Evolutionary conservation across 257 asterid species (phyloP), one percentile per base, ranked within the genome.

Genomic region (Linaria vulgaris): DNA sequence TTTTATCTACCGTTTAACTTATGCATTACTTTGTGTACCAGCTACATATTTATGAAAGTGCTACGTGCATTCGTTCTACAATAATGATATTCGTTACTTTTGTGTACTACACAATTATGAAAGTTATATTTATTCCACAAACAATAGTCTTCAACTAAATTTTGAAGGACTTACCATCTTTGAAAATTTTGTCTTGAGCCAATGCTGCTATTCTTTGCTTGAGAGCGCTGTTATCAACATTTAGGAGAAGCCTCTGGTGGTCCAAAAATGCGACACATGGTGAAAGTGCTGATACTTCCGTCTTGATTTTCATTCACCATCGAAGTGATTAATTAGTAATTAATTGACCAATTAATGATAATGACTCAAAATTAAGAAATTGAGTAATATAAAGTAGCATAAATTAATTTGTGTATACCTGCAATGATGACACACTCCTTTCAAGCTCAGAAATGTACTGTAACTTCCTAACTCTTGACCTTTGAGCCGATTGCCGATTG

Each of bases 381-480:
- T 27, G 51, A 8, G 17, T 16, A 17, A 8, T 34, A 56, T 27
- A 55, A 55, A 24, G 5, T 10, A 8, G 9, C 3, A 57, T 61
- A 14, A n/a, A 27, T 16, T 38, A 24, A 38, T 23, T 6, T 47
- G 27, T 31, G 24, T 57, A 6, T 77, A 88, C 98, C 87, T 88
- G 98, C 70, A 91, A 66, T 4, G 95, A 63, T 31, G 95, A 73
- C 23, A 91, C 96, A 64, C 95, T 88, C 74, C 96, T 82, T 80
- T 91, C 98, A 54, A 91, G 95, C 78, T 88, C 96, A 24, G 96
- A 91, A 72, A 91, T 86, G 76, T 91, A 88, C 24, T 91, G 96
- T 16, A 91, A 60, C 51, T 91, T 91, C 71, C 98, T 83, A 72
- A 91, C 96, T 73, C 98, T 80, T 45, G 96, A 91, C 65, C 98